A percentile compares a stretch with the other conserved stretches of the same genome.
phyloP scores from a whole-genome alignment of 108 stramenopile genomes.

The Phaeodactylum tricornutum region DNA sequence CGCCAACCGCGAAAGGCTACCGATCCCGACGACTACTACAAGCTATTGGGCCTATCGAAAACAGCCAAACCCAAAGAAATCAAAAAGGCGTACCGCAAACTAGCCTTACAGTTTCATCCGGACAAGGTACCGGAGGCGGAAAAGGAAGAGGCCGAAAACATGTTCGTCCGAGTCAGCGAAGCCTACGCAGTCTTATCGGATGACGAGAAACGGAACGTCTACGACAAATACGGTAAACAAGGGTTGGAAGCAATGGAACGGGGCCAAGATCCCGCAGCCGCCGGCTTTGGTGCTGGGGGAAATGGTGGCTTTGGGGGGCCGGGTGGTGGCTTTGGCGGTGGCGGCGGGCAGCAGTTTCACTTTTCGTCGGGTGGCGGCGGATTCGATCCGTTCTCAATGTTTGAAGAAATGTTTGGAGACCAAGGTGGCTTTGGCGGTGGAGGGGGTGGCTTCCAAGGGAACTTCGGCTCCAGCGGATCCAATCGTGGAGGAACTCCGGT shows the following conservation, averaged over 20 bases:
- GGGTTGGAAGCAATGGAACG: conserved; percentile 59
- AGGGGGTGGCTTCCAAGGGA: conserved; percentile 13
- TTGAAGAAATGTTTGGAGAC: conserved; percentile 54
- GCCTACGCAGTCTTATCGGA: conserved; percentile 73
- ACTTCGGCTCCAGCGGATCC: neutral
- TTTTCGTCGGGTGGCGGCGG: conserved; percentile 17
- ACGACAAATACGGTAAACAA: conserved; percentile 74
- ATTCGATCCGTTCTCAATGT: conserved; percentile 36
- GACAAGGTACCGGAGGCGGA: conserved; percentile 55
- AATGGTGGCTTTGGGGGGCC: conserved; percentile 20
- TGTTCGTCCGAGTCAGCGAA: conserved; percentile 57
- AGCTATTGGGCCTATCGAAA: conserved; percentile 58
- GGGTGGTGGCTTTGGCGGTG: conserved; percentile 17
- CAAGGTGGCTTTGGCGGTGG: conserved; percentile 27
- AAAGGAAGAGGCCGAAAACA: conserved; percentile 48
- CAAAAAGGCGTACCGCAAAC: conserved; percentile 77
- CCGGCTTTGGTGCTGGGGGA: conserved; percentile 42
- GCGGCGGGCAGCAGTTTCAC: conserved; percentile 3
- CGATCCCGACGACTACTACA: conserved; percentile 50
- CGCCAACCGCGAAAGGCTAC: neutral
- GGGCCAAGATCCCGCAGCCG: conserved; percentile 57
- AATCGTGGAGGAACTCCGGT: conserved; percentile 10
- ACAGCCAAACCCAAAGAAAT: conserved; percentile 65
- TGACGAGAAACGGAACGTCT: conserved; percentile 73
- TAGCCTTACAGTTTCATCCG: conserved; percentile 62